Conservation (phyloP, 495 filamentous ascomycete genomes). For the Apiosordaria backusii region DNA sequence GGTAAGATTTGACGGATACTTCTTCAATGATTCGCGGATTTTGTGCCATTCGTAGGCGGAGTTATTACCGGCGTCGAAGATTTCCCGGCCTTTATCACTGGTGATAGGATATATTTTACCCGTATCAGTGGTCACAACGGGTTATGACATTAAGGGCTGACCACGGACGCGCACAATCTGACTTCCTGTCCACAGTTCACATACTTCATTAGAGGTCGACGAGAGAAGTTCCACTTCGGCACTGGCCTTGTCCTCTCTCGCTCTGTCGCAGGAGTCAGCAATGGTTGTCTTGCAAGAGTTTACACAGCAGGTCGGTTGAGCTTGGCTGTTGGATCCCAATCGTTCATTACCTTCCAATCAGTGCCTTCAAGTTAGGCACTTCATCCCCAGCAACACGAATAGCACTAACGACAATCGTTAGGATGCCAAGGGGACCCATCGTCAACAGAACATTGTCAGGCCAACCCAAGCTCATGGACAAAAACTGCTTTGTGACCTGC, state of each 20-base stretch:
- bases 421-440: conserved; percentile 50
- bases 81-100: not conserved
- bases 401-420: conserved; percentile 51
- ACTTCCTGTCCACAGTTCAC: conserved; percentile 38
- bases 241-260: conserved; percentile 29
- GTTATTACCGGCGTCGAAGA: not conserved
- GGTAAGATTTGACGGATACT: not conserved
- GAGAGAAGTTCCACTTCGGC: conserved; percentile 36
- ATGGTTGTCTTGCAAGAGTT: too few relatives aligned
- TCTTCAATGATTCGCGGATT: not conserved
- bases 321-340: too few relatives aligned
- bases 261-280: too few relatives aligned
- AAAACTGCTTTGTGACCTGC: conserved; percentile 54
- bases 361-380: conserved; percentile 42
- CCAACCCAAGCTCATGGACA: conserved; percentile 47
- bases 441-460: conserved; percentile 53
- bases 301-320: too few relatives aligned
- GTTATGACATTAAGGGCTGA: not conserved
- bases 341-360: too few relatives aligned
- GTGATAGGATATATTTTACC: not conserved
- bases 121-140: not conserved
- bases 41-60: not conserved
- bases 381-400: conserved; percentile 47
- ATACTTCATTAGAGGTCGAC: conserved; percentile 32
- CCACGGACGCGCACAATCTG: conserved; percentile 20